Evolutionary conservation across 2,329 filamentous ascomycete genomes (phyloP), one percentile per base, ranked within the genome.

Genomic region (Neofusicoccum kwambonambiense): DNA sequence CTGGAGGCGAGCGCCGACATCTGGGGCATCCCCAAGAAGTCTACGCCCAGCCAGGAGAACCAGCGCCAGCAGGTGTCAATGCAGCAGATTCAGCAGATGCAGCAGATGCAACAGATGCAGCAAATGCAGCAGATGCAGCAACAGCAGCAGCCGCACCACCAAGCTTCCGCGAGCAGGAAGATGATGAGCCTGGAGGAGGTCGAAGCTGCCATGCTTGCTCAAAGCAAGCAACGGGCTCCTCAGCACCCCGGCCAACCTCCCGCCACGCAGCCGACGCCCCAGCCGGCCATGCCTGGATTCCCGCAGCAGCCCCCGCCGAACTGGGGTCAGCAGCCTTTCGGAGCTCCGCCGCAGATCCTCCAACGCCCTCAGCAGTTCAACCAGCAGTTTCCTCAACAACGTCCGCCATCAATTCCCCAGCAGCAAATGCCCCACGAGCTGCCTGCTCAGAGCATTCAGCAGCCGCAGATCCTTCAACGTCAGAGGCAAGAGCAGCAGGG

Each of bases 101-200:
- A 69, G 37, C 41, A 65, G 11, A 11, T 39, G 11, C 37, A 11
- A 11, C 37, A 41, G 65, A 71, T 49, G 69, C 69, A 19, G 66
- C 67, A 69, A 62, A 35, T 44, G 54, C 69, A 65, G 47, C 69
- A 69, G 68, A n/a, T n/a, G n/a, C 45, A 69, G 64, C 37, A 57
- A 39, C 69, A 65, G 47, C 69, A 31, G 27, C 27, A 31, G 27
- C 2, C 27, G 4, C 79, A 69, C 67, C 80, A 15, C 27, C 69
- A 54, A 31, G 66, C 69, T 13, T 62, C 68, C 2, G 71, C 74
- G 31, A 69, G 71, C 42, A 88, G 88, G 72, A 97, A 93, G 81
- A 89, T 97, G 80, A 89, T 99, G 90, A 98, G 92, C 72, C 78
- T 99, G 73, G 95, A 98, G 76, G 95, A 99, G 80, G 93, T 99